Percentiles rank a stretch among this genome's conserved stretches.
Conservation (phyloP, 2,329 filamentous ascomycete species). For the Arachnomyces sp. region DNA sequence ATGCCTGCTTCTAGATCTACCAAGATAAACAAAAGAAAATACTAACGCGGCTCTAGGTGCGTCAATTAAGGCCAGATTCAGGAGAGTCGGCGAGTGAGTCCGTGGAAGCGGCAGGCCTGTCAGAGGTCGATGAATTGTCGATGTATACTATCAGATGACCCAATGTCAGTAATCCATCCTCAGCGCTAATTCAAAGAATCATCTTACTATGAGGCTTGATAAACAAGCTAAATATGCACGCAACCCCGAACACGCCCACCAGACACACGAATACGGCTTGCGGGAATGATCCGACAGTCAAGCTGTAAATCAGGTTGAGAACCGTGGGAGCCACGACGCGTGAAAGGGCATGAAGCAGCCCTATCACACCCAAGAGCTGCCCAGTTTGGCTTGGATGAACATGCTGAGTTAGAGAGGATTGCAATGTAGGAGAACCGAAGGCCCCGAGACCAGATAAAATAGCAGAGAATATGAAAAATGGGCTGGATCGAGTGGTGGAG, state of each 20-base stretch:
- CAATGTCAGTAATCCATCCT: neutral
- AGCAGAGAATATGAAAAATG: constrained; percentile 64
- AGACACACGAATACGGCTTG: constrained; percentile 79
- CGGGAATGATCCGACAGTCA: constrained; percentile 68
- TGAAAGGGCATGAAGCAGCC: constrained; percentile 74
- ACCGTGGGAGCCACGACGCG: constrained; percentile 71
- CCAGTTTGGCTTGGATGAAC: constrained; percentile 75
- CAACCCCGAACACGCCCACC: constrained; percentile 56
- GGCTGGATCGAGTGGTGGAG: constrained; percentile 53
- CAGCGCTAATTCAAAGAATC: too few relatives aligned
- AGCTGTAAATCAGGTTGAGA: constrained; percentile 80
- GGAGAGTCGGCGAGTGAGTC: too few relatives aligned
- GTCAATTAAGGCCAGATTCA: too few relatives aligned
- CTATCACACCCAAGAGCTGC: constrained; percentile 79
- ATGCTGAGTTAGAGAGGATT: constrained; percentile 82
- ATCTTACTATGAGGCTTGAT: constrained; percentile 67
- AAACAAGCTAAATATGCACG: constrained; percentile 61
- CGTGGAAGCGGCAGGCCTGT: too few relatives aligned
- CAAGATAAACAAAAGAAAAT: too few relatives aligned
- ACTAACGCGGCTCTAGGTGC: too few relatives aligned
- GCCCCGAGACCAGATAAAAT: constrained; percentile 71
- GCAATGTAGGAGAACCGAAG: constrained; percentile 75
- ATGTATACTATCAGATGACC: too few relatives aligned
- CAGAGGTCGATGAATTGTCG: too few relatives aligned
- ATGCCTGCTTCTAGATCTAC: too few relatives aligned